Percentiles rank a stretch among this genome's conserved stretches.
These are phyloP conservation scores for Acmispon strigosus DNA, from an alignment of 306 rosid species.

Conservation along the genomic window DNA sequence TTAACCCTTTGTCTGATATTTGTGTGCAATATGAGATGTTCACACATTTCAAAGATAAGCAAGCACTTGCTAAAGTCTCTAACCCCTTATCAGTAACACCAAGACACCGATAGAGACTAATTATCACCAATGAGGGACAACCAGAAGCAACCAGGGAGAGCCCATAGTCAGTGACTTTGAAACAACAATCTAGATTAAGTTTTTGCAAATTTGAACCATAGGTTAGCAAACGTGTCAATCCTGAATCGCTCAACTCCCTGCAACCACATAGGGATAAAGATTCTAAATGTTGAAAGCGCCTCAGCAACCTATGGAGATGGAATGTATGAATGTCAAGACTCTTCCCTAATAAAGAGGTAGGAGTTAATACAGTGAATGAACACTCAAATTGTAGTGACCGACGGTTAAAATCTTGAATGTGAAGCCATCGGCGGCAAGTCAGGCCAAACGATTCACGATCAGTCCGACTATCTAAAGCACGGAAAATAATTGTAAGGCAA, in stretches of 20 bases:
- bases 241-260: conserved; percentile 40
- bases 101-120: conserved; percentile 51
- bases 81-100: conserved; percentile 42
- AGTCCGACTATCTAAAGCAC: conserved; percentile 27
- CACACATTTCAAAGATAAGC: conserved; percentile 38
- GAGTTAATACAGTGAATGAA: conserved; percentile 31
- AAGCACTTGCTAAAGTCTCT: conserved; percentile 32
- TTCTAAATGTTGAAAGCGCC: conserved; percentile 52
- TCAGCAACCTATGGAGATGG: conserved; percentile 41
- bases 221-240: conserved; percentile 30
- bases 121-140: conserved; percentile 32
- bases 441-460: conserved; percentile 64
- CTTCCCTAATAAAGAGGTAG: conserved; percentile 21
- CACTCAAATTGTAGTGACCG: conserved; percentile 46
- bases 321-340: conserved; percentile 18
- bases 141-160: conserved; percentile 38
- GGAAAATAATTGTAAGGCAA: conserved; percentile 48
- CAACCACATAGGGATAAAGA: conserved; percentile 57
- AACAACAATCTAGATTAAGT: conserved; percentile 48
- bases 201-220: conserved; percentile 48
- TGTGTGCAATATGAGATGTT: conserved; percentile 45
- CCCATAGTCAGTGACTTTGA: conserved; percentile 45
- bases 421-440: conserved; percentile 53
- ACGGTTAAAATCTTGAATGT: conserved; percentile 41
- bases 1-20: conserved; percentile 45